phyloP scores from a whole-genome alignment of 2,329 filamentous ascomycete species.

The Epichloe gansuensis region DNA sequence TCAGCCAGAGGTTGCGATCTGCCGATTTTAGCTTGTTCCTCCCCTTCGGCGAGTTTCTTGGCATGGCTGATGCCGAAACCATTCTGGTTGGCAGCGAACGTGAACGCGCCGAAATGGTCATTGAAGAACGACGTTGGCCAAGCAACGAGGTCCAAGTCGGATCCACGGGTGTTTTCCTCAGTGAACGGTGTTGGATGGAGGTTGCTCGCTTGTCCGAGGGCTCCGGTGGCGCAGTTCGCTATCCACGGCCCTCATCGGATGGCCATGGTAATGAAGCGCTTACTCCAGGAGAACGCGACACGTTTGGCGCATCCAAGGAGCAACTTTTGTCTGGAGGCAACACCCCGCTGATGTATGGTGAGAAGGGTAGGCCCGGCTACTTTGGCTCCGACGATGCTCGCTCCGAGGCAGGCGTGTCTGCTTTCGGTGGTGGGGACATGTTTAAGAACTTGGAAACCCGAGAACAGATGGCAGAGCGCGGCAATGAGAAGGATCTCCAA shows the following conservation, averaged over 20 bases:
- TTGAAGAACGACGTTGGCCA: conserved; percentile 88
- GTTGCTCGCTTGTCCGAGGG: conserved; percentile 63
- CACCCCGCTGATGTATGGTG: conserved; percentile 52
- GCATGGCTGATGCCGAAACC: conserved; percentile 71
- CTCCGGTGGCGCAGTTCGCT: conserved; percentile 34
- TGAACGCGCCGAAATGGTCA: conserved; percentile 82
- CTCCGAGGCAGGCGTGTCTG: conserved; percentile 86
- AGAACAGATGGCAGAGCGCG: conserved; percentile 89
- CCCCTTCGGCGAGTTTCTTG: conserved; percentile 90
- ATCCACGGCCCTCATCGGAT: conserved; percentile 39
- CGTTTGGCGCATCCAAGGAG: conserved; percentile 52
- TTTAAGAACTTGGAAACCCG: conserved; percentile 93
- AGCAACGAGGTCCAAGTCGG: conserved; percentile 83
- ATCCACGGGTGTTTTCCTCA: conserved; percentile 87
- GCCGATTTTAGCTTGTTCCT: conserved; percentile 94
- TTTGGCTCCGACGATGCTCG: conserved; percentile 76
- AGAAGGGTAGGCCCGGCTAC: conserved; percentile 67
- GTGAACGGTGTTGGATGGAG: conserved; percentile 91
- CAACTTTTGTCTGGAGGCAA: conserved; percentile 39
- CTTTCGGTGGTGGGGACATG: conserved; percentile 88
- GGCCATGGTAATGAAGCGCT: conserved; percentile 52
- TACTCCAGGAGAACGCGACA: conserved; percentile 45
- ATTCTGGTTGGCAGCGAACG: conserved; percentile 83
- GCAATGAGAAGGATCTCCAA: conserved; percentile 78
- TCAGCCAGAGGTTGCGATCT: conserved; percentile 82